Conservation (phyloP, 2,329 filamentous ascomycete species). For the Epichloe festucae region DNA sequence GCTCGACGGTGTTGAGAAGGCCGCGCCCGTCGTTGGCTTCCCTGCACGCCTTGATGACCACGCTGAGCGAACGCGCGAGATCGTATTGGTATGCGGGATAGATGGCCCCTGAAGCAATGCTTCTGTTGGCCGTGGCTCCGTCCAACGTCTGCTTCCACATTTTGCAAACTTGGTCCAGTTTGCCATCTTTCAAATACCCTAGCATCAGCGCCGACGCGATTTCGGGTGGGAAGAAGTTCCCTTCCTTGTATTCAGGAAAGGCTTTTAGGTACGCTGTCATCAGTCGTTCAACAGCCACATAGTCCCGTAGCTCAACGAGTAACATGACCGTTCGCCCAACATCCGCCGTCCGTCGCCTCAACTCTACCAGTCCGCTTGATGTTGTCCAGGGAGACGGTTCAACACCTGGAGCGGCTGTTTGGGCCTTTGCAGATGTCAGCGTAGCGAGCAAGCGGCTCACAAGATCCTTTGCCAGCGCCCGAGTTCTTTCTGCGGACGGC, state of each 20-base stretch:
- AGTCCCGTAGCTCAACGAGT: constrained; percentile 26
- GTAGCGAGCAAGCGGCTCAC: constrained; percentile 16
- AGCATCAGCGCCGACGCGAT: constrained; percentile 57
- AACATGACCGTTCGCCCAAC: constrained; percentile 22
- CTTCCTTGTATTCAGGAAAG: constrained; percentile 20
- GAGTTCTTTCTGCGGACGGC: constrained; percentile 14
- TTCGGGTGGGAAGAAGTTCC: constrained; percentile 32
- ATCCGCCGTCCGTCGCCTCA: constrained; percentile 15
- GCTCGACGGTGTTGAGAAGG: constrained; percentile 36
- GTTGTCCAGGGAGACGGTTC: constrained; percentile 1
- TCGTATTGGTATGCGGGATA: constrained; percentile 40
- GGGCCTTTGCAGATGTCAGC: background rate
- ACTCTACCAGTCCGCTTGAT: constrained; percentile 10
- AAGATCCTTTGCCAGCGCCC: constrained; percentile 16
- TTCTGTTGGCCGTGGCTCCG: constrained; percentile 29
- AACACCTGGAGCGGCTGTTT: background rate
- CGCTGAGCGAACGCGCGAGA: constrained; percentile 33
- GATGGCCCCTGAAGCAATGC: constrained; percentile 16
- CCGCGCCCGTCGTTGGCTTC: constrained; percentile 28
- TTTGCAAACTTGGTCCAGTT: constrained; percentile 46
- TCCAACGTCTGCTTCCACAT: constrained; percentile 53
- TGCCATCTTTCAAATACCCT: constrained; percentile 42
- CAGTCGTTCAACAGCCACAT: constrained; percentile 43
- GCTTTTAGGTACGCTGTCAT: constrained; percentile 38
- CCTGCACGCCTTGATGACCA: constrained; percentile 34